A percentile compares a stretch with the other conserved stretches of the same genome.
These are phyloP conservation scores for Talaromyces sp. DNA, from an alignment of 2,329 filamentous ascomycete genomes.

Conservation along the genomic window DNA sequence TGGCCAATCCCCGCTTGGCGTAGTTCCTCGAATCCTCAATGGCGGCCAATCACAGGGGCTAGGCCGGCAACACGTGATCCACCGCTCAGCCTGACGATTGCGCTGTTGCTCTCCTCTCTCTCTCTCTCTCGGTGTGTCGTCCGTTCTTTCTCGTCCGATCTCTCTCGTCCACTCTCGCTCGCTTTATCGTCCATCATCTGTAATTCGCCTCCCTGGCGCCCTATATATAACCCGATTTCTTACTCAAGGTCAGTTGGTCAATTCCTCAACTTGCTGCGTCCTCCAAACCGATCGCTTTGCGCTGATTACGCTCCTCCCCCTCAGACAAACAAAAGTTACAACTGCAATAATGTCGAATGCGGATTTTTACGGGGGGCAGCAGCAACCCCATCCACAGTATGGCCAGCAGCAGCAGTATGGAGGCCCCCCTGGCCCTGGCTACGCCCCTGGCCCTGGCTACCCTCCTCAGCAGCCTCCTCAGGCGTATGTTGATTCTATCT, in stretches of 20 bases:
- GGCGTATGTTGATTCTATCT: constrained; percentile 11
- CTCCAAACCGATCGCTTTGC: not conserved
- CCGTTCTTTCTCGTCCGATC: constrained; percentile 10
- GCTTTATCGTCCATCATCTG: constrained; percentile 4
- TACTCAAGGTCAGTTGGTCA: not conserved
- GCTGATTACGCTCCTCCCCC: not conserved
- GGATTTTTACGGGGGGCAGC: constrained; percentile 37
- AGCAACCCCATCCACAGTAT: constrained; percentile 17
- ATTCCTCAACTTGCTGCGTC: not conserved
- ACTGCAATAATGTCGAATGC: constrained; percentile 36
- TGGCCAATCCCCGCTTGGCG: not conserved
- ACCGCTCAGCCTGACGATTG: not conserved
- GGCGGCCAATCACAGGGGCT: not conserved
- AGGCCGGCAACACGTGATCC: not conserved
- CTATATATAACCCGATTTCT: not conserved
- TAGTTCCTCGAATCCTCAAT: not conserved
- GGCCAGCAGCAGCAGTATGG: constrained; percentile 7
- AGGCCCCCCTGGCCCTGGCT: not conserved
- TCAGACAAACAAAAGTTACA: not conserved
- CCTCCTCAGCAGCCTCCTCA: constrained; percentile 18
- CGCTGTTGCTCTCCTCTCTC: not conserved
- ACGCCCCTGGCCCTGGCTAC: constrained; percentile 15
- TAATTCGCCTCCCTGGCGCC: constrained; percentile 9
- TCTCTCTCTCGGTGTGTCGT: not conserved
- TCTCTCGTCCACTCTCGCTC: constrained; percentile 11